These are phyloP conservation scores for Xerocomellus chrysenteron DNA, from an alignment of 768 basidiomycete species.

Conservation along the genomic window DNA sequence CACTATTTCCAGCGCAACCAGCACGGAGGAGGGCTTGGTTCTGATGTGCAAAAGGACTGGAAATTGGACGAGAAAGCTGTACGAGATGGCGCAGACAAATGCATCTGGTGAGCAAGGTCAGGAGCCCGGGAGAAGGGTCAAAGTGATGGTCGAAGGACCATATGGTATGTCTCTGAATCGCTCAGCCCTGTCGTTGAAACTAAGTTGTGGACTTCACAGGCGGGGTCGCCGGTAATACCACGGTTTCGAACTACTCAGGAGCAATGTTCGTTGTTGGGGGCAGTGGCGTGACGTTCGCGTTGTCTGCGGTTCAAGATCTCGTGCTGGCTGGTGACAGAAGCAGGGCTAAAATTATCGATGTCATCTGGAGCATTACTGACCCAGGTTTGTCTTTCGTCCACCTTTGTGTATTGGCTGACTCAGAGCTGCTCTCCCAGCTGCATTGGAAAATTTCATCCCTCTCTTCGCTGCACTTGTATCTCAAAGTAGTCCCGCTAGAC, in stretches of 20 bases:
- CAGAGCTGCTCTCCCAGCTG: conserved; percentile 32
- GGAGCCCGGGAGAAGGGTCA: conserved; percentile 25
- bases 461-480: conserved; percentile 45
- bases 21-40: conserved; percentile 57
- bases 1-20: conserved; percentile 71
- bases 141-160: conserved; percentile 52
- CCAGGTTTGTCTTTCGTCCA: conserved; percentile 36
- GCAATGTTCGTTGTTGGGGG: conserved; percentile 72
- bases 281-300: conserved; percentile 71
- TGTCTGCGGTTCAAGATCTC: conserved; percentile 64
- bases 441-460: conserved; percentile 47
- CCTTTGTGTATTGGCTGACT: neutral
- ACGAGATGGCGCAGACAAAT: conserved; percentile 43
- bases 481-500: conserved; percentile 38
- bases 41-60: conserved; percentile 67
- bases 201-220: conserved; percentile 33
- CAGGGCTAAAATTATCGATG: conserved; percentile 49
- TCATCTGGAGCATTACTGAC: conserved; percentile 67
- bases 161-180: conserved; percentile 38
- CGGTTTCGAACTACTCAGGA: conserved; percentile 62
- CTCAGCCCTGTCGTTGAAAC: neutral
- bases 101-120: conserved; percentile 26
- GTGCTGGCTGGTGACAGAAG: conserved; percentile 47
- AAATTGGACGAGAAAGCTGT: conserved; percentile 60
- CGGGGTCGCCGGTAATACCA: conserved; percentile 52